These are phyloP conservation scores for Epichloe aotearoae DNA, from an alignment of 2,329 filamentous ascomycete genomes.

Conservation along the genomic window DNA sequence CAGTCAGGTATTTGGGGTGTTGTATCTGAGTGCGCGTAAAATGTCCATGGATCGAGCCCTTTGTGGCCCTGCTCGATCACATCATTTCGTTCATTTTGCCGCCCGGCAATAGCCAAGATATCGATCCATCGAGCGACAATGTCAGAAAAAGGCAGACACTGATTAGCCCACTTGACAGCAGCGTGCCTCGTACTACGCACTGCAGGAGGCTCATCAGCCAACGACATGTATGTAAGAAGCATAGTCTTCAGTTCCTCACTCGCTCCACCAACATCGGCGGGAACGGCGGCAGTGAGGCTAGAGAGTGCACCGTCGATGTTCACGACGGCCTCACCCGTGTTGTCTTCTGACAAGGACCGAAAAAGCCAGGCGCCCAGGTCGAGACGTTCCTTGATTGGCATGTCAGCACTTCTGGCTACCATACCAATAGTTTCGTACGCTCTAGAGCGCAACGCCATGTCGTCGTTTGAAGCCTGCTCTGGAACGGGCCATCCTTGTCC, in stretches of 20 bases:
- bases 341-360: conserved; percentile 66
- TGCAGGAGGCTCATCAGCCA: conserved; percentile 33
- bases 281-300: conserved; percentile 44
- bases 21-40: conserved; percentile 30
- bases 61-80: conserved; percentile 81
- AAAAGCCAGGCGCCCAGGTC: conserved; percentile 64
- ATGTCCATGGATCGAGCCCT: conserved; percentile 60
- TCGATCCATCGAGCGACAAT: conserved; percentile 77
- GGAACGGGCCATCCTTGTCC: conserved; percentile 72
- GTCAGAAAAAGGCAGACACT: conserved; percentile 70
- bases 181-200: conserved; percentile 69
- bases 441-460: conserved; percentile 57
- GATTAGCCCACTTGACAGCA: conserved; percentile 78
- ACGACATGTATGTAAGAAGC: conserved; percentile 54
- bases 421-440: conserved; percentile 88
- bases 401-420: conserved; percentile 51
- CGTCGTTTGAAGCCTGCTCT: conserved; percentile 42
- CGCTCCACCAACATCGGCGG: conserved; percentile 17
- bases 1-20: conserved; percentile 34
- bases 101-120: conserved; percentile 62
- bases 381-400: conserved; percentile 39
- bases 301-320: conserved; percentile 85
- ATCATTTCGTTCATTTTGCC: conserved; percentile 58
- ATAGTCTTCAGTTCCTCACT: conserved; percentile 32
- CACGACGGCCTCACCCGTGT: conserved; percentile 60